Percentiles rank a stretch among this genome's conserved stretches.
phyloP scores from a whole-genome alignment of 352 stramenopile species.

The Pythium rhizo-oryzae region DNA sequence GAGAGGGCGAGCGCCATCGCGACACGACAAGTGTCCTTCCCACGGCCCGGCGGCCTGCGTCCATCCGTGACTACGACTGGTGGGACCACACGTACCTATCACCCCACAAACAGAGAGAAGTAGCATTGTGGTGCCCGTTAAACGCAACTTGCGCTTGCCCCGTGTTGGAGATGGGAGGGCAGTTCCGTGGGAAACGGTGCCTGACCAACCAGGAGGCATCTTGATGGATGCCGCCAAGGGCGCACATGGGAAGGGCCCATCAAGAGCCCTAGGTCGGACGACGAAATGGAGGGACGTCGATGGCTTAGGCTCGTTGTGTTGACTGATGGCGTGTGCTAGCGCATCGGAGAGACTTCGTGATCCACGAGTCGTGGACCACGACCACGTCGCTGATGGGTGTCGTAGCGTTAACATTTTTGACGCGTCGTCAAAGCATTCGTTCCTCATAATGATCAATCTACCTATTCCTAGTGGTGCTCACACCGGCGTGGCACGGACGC shows the following conservation, averaged over 20 bases:
- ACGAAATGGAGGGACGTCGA: background rate
- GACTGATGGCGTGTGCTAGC: background rate
- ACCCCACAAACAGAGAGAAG: too few species aligned
- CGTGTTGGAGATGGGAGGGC: background rate
- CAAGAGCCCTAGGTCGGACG: too few species aligned
- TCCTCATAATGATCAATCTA: background rate
- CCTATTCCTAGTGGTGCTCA: background rate
- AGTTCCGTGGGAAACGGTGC: too few species aligned
- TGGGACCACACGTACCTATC: background rate
- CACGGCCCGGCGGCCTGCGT: background rate
- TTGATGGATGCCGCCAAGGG: constrained; percentile 2
- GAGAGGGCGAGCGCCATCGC: too few species aligned
- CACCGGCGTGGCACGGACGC: background rate
- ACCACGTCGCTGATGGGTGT: too few species aligned
- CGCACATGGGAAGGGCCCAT: background rate
- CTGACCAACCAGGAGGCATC: background rate
- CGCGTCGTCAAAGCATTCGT: background rate
- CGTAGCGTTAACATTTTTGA: background rate
- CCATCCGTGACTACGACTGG: background rate
- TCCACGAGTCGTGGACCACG: too few species aligned
- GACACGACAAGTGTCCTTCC: background rate
- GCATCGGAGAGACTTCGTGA: too few species aligned
- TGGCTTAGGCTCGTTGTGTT: background rate
- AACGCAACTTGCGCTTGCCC: background rate
- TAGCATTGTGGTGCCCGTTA: background rate